These are phyloP conservation scores for Pythium brachiatum DNA, from an alignment of 352 stramenopile genomes.

Conservation along the genomic window DNA sequence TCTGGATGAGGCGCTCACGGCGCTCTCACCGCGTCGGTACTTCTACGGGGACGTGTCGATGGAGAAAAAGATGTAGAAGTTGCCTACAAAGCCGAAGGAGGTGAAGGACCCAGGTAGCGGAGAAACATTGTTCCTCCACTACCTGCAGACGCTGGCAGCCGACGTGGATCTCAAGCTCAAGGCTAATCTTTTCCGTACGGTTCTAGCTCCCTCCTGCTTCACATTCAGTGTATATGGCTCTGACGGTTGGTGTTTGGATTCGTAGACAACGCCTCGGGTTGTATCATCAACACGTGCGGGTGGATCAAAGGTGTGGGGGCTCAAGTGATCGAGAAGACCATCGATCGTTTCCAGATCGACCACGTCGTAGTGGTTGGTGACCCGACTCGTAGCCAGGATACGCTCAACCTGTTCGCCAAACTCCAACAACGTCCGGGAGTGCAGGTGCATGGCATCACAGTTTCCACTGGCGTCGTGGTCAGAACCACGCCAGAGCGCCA, in stretches of 20 bases:
- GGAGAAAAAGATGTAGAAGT: not conserved
- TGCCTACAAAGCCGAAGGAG: not conserved
- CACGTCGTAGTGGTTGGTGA: not conserved
- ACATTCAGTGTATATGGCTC: not conserved
- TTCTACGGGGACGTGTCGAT: not conserved
- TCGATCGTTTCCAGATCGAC: not conserved
- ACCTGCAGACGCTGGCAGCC: not conserved
- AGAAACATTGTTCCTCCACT: not conserved
- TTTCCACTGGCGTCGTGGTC: not conserved
- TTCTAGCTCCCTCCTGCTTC: not conserved
- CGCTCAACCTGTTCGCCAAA: not conserved
- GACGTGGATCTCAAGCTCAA: not conserved
- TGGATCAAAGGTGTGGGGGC: not conserved
- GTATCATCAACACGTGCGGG: constrained; percentile 6
- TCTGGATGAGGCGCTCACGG: not conserved
- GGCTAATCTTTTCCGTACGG: not conserved
- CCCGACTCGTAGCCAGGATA: not conserved
- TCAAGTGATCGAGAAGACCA: not conserved
- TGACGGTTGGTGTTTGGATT: not conserved
- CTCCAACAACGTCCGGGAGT: not conserved
- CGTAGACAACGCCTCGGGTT: not conserved
- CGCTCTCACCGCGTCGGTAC: not conserved
- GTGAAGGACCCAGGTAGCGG: too few species aligned
- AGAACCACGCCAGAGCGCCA: not conserved
- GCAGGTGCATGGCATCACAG: not conserved